Conservation (phyloP, 2,329 filamentous ascomycete species). For the Penicillium sp. region DNA sequence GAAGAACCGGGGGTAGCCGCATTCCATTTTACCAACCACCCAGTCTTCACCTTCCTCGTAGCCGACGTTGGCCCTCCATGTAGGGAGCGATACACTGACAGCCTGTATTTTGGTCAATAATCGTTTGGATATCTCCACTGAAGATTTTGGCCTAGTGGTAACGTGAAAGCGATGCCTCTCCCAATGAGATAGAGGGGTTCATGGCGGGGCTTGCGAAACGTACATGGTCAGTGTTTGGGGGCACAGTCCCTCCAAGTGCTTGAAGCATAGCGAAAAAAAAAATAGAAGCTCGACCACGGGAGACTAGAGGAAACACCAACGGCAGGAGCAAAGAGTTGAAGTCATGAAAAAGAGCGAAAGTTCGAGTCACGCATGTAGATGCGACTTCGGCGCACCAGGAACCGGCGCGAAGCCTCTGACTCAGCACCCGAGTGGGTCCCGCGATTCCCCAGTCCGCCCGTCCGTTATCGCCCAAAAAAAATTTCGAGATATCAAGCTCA, state of each 20-base stretch:
- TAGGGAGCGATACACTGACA: slow-evolving; percentile 92
- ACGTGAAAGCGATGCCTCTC: neutral
- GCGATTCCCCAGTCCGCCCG: neutral
- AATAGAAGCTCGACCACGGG: slow-evolving; percentile 3
- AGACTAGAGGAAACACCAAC: slow-evolving; percentile 5
- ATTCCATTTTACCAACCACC: slow-evolving; percentile 83
- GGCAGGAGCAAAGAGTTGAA: slow-evolving; percentile 4
- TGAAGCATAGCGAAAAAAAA: slow-evolving; percentile 37
- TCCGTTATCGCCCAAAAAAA: slow-evolving; percentile 27
- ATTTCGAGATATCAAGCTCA: slow-evolving; percentile 17
- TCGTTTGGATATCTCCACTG: neutral
- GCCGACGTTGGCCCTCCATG: slow-evolving; percentile 86
- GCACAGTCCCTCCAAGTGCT: slow-evolving; percentile 70
- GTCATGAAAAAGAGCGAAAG: neutral
- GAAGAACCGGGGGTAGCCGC: slow-evolving; percentile 94
- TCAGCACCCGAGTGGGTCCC: slow-evolving; percentile 9
- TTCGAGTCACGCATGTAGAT: slow-evolving; percentile 14
- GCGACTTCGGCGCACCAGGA: slow-evolving; percentile 26
- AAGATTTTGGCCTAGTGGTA: neutral
- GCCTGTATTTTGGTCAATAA: slow-evolving; percentile 61
- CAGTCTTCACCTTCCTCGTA: slow-evolving; percentile 92
- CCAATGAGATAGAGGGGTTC: slow-evolving; percentile 25
- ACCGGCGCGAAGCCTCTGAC: slow-evolving; percentile 10
- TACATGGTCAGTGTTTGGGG: slow-evolving; percentile 78
- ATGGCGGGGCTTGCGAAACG: slow-evolving; percentile 41